Evolutionary conservation across 371 early-diverging fungal species (phyloP), one percentile per base, ranked within the genome.

Genomic region (Lichtheimia ramosa): DNA sequence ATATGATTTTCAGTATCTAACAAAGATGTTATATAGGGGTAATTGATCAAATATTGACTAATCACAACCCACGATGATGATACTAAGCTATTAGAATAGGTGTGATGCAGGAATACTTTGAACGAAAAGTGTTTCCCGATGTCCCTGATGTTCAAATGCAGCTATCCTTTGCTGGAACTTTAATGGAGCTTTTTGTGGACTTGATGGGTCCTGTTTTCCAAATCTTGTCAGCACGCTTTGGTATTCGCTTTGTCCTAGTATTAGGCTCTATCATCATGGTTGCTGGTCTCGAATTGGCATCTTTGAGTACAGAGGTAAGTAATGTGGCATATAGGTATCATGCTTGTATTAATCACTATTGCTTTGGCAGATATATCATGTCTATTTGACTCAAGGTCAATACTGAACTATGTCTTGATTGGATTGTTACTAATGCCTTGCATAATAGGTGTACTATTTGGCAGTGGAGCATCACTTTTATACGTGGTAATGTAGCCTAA

Each of bases 331-430:
- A 43, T 10, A 16, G 10, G 16, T 34, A 34, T 34, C 34, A 6
- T 24, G 8, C 3, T 23, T 25, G 12, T 13, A 15, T 55, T 20
- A 20, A 43, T 3, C 34, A 5, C n/a, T 3, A 5, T 28, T n/a
- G 34, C 34, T 34, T 34, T 34, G 34, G 10, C 10, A 63, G 58
- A 70, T 76, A 2, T 90, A 90, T 90, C 89, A 90, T 18, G 57
- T 90, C 23, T 80, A 84, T 39, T 54, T 92, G 1, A 83, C 89
- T 1, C 92, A 91, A 65, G 91, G 91, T 18, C n/a, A n/a, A n/a
- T n/a, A n/a, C n/a, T n/a, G n/a, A n/a, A n/a, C n/a, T n/a, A n/a
- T n/a, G n/a, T n/a, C n/a, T n/a, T n/a, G n/a, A n/a, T n/a, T n/a
- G n/a, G n/a, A n/a, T n/a, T n/a, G n/a, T n/a, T n/a, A n/a, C n/a